A percentile compares a stretch with the other conserved stretches of the same genome.
These are phyloP conservation scores for Aspergillus sparsus DNA, from an alignment of 495 filamentous ascomycete genomes.

Conservation along the genomic window DNA sequence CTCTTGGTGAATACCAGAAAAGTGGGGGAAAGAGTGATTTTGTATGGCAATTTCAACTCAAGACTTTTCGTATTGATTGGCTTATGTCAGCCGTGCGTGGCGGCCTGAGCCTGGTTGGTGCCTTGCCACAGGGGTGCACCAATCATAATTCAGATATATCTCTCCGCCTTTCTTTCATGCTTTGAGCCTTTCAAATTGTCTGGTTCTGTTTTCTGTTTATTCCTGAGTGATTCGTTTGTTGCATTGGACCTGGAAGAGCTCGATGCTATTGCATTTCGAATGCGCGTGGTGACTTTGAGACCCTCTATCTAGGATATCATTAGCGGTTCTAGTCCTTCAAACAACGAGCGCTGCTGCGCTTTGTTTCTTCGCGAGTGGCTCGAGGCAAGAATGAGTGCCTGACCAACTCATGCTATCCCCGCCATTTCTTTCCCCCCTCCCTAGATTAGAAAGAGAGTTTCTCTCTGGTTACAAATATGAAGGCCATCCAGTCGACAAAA, in stretches of 20 bases:
- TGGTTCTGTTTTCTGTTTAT: neutral
- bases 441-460: neutral
- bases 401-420: neutral
- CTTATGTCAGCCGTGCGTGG: constrained; percentile 26
- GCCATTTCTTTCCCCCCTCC: neutral
- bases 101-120: constrained; percentile 21
- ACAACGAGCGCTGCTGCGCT: neutral
- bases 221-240: too few relatives aligned
- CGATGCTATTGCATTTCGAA: too few relatives aligned
- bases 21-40: constrained; percentile 26
- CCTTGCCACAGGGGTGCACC: constrained; percentile 21
- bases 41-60: constrained; percentile 21
- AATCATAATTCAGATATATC: constrained; percentile 1
- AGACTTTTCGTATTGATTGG: constrained; percentile 18
- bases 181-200: neutral
- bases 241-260: too few relatives aligned
- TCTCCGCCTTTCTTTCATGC: constrained; percentile 24
- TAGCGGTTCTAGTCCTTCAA: neutral
- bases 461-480: constrained; percentile 20
- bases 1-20: constrained; percentile 14
- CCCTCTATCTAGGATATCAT: neutral
- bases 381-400: neutral
- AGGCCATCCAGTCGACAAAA: constrained; percentile 18
- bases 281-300: too few relatives aligned
- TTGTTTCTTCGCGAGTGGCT: neutral